Conservation (phyloP, 495 filamentous ascomycete species). For the Tuber umbilicatum region DNA sequence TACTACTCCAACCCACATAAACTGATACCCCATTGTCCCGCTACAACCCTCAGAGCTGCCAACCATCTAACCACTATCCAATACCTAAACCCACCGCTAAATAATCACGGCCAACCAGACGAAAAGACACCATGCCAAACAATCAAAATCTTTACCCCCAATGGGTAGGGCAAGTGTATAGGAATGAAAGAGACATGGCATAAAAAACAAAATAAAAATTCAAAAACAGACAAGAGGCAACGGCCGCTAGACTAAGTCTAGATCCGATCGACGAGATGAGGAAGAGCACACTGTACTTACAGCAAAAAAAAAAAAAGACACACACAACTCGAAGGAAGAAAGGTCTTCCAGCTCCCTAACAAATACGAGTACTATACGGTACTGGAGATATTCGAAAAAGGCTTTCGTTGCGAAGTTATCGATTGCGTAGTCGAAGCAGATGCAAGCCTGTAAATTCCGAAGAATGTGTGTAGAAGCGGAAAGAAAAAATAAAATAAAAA, state of each 20-base stretch:
- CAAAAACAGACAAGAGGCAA: constrained; percentile 10
- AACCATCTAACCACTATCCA: constrained; percentile 5
- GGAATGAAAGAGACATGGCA: background rate
- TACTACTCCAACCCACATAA: background rate
- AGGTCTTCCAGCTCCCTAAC: background rate
- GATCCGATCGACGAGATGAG: constrained; percentile 12
- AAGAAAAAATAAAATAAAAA: background rate
- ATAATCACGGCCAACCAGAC: background rate
- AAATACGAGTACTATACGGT: background rate
- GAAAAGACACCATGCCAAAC: background rate
- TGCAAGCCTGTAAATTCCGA: background rate
- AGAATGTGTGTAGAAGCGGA: constrained; percentile 14
- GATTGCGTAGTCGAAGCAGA: background rate
- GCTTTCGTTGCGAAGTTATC: background rate
- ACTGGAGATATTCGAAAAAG: background rate
- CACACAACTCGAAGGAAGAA: constrained; percentile 16
- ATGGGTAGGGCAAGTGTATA: background rate
- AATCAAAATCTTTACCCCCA: background rate
- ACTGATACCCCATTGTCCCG: background rate
- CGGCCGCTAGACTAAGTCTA: constrained; percentile 8
- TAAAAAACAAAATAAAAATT: constrained; percentile 13
- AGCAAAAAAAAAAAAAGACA: constrained; percentile 25
- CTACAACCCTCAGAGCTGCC: background rate
- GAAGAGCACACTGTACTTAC: constrained; percentile 27
- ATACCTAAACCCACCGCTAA: background rate